A percentile compares a stretch with the other conserved stretches of the same genome.
Conservation (phyloP, 1,139 yeast genomes). For the Nakaseomyces uthaithaninus region DNA sequence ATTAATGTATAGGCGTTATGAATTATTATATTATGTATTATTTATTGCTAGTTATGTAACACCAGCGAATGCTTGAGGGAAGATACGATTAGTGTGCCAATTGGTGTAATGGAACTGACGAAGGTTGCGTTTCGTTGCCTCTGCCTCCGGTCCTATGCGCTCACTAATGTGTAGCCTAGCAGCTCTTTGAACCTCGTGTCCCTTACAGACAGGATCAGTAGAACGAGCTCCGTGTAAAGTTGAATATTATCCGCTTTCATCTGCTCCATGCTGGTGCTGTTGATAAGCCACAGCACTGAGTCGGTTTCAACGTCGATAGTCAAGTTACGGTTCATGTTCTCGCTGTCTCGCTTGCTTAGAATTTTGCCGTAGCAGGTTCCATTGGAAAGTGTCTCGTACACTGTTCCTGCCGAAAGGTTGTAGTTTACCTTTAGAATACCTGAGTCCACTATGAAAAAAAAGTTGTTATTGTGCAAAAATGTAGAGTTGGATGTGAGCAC, state of each 20-base stretch:
- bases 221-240: conserved; percentile 61
- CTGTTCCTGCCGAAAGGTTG: conserved; percentile 46
- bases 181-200: conserved; percentile 68
- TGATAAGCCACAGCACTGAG: conserved; percentile 65
- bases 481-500: conserved; percentile 18
- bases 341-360: conserved; percentile 13
- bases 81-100: too few species aligned
- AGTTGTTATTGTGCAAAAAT: conserved; percentile 22
- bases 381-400: conserved; percentile 76
- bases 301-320: conserved; percentile 41
- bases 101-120: too few species aligned
- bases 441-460: conserved; percentile 65
- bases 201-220: conserved; percentile 55
- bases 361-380: conserved; percentile 74
- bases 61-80: too few species aligned
- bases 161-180: conserved; percentile 60
- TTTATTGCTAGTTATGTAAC: too few species aligned
- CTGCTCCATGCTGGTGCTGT: conserved; percentile 39
- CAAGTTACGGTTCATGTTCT: conserved; percentile 16
- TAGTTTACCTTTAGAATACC: conserved; percentile 65
- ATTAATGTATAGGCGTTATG: too few species aligned
- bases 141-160: conserved; percentile 30
- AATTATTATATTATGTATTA: too few species aligned
- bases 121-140: too few species aligned
- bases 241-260: conserved; percentile 38